These are phyloP conservation scores for Straminergon stramineum DNA, from an alignment of 225 moss, liverwort and hornwort species.

Conservation along the genomic window DNA sequence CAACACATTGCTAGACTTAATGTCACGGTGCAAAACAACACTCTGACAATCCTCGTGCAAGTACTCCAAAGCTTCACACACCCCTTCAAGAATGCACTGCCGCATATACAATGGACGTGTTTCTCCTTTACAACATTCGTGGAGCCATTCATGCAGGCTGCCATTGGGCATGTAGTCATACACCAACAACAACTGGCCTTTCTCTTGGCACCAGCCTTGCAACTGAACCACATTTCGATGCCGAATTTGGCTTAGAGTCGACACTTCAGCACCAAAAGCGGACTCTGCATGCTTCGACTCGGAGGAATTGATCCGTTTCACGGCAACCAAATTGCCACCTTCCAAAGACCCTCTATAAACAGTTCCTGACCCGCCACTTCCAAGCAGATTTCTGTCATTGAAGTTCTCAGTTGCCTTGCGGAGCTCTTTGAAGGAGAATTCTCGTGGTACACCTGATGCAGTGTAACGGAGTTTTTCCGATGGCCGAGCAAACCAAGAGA, in stretches of 20 bases:
- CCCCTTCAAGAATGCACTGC: background rate
- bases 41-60: background rate
- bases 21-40: background rate
- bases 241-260: background rate
- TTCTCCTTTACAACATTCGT: background rate
- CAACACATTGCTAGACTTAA: background rate
- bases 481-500: background rate
- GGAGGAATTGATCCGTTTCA: background rate
- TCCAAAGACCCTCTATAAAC: background rate
- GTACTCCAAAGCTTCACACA: background rate
- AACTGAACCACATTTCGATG: background rate
- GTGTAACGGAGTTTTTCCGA: background rate
- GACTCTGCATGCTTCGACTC: background rate
- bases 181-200: background rate
- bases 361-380: background rate
- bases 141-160: background rate
- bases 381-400: background rate
- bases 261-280: background rate
- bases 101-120: background rate
- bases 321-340: background rate
- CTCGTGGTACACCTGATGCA: background rate
- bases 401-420: background rate
- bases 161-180: background rate
- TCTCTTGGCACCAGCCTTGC: background rate
- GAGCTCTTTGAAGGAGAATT: background rate